These are phyloP conservation scores for Ogataea saltuana DNA, from an alignment of 805 yeast species.

Conservation along the genomic window DNA sequence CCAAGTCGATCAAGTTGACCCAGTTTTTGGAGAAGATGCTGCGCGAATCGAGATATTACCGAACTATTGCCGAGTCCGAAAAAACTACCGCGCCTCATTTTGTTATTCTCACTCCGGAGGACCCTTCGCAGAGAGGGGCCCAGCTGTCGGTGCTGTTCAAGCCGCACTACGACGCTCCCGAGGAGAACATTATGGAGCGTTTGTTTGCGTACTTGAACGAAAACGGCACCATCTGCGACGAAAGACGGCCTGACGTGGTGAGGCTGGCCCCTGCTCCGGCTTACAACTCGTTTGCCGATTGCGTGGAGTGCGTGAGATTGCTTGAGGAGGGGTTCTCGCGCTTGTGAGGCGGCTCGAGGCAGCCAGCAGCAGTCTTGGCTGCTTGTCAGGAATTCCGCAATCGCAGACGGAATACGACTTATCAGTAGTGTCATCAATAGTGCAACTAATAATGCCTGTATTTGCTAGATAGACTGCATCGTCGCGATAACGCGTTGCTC, in stretches of 20 bases:
- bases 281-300: conserved; percentile 75
- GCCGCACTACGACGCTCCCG: conserved; percentile 41
- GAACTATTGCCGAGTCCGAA: conserved; percentile 30
- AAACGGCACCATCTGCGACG: conserved; percentile 78
- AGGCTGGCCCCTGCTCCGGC: conserved; percentile 85
- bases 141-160: conserved; percentile 77
- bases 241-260: conserved; percentile 87
- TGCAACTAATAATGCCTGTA: no score
- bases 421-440: no score
- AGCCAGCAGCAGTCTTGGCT: neutral
- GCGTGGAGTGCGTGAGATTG: conserved; percentile 44
- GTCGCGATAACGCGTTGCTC: no score
- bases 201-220: conserved; percentile 51
- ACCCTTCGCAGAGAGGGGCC: conserved; percentile 64
- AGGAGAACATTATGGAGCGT: conserved; percentile 58
- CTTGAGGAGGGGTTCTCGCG: conserved; percentile 44
- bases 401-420: no score
- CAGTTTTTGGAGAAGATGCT: conserved; percentile 53
- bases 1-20: conserved; percentile 60
- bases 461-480: no score
- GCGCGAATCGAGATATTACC: conserved; percentile 46
- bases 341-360: neutral
- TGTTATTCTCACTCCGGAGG: conserved; percentile 73
- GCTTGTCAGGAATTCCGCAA: neutral
- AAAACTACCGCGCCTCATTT: conserved; percentile 42